phyloP scores from a whole-genome alignment of 2,329 filamentous ascomycete genomes.

The Delphinella strobiligena region DNA sequence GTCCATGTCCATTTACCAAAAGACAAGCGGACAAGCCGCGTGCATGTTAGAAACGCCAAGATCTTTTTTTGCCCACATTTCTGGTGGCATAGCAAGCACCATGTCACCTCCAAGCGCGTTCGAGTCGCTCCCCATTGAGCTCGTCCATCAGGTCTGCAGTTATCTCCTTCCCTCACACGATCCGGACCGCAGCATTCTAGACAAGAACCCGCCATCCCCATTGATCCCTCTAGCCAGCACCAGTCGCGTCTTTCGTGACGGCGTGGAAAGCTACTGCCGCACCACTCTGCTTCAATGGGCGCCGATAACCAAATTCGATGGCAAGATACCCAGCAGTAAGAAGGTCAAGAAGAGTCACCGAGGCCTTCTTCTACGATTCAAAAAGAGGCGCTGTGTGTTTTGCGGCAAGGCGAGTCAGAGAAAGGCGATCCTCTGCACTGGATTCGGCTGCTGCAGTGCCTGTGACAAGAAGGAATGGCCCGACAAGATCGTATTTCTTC shows the following conservation, averaged over 20 bases:
- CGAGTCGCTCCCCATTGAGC: slow-evolving; percentile 18
- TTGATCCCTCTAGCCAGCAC: slow-evolving; percentile 16
- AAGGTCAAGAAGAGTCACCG: slow-evolving; percentile 1
- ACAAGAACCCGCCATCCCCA: neutral
- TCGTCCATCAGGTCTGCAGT: slow-evolving; percentile 18
- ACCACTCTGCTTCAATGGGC: slow-evolving; percentile 16
- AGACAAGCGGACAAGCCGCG: too few species aligned
- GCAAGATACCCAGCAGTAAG: slow-evolving; percentile 1
- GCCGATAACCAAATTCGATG: slow-evolving; percentile 14
- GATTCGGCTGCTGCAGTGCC: slow-evolving; percentile 16
- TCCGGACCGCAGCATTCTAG: slow-evolving; percentile 11
- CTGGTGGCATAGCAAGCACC: too few species aligned
- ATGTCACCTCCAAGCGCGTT: too few species aligned
- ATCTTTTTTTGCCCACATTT: too few species aligned
- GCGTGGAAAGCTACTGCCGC: slow-evolving; percentile 17
- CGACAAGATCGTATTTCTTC: slow-evolving; percentile 14
- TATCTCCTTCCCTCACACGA: slow-evolving; percentile 16
- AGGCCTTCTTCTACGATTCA: slow-evolving; percentile 14
- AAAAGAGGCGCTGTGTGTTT: slow-evolving; percentile 17
- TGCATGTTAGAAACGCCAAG: too few species aligned
- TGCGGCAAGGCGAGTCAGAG: slow-evolving; percentile 17
- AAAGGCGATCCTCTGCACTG: slow-evolving; percentile 18
- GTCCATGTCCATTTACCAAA: too few species aligned
- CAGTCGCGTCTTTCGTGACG: slow-evolving; percentile 13
- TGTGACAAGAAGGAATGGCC: slow-evolving; percentile 20